These are phyloP conservation scores for Oryza glaberrima DNA, from an alignment of 176 grass and related monocot genomes.

Conservation along the genomic window DNA sequence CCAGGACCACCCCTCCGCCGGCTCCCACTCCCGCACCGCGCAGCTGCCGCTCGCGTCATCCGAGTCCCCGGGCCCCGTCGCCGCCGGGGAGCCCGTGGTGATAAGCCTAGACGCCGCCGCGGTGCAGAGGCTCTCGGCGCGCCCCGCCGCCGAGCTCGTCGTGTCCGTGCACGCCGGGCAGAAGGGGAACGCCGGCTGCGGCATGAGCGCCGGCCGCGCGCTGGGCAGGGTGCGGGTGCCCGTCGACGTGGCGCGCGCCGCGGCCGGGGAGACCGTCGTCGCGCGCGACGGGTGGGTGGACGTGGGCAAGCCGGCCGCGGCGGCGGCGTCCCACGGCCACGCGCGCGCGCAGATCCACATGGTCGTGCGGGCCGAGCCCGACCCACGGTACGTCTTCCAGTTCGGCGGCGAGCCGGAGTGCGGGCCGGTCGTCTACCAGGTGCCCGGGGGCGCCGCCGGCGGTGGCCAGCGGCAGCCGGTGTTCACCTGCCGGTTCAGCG, in stretches of 20 bases:
- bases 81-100: constrained; percentile 47
- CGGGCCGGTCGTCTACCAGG: constrained; percentile 89
- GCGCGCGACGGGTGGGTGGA: constrained; percentile 75
- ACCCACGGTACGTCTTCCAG: constrained; percentile 96
- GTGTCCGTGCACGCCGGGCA: constrained; percentile 73
- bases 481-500: constrained; percentile 88
- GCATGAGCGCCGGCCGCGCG: constrained; percentile 48
- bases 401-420: constrained; percentile 92
- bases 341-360: constrained; percentile 67
- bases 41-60: constrained; percentile 62
- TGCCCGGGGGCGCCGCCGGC: constrained; percentile 55
- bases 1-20: constrained; percentile 44
- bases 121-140: constrained; percentile 56
- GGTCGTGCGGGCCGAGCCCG: constrained; percentile 82
- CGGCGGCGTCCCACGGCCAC: not conserved
- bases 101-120: constrained; percentile 73
- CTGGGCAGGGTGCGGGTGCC: constrained; percentile 61
- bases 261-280: constrained; percentile 50
- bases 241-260: constrained; percentile 58
- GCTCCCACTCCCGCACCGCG: constrained; percentile 53
- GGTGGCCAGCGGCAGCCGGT: constrained; percentile 75
- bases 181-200: constrained; percentile 53
- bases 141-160: constrained; percentile 58
- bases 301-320: constrained; percentile 46
- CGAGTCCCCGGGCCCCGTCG: not conserved